Base-by-base conservation (phyloP, 1,284 basidiomycete genomes). In the Lignosus rhinocerotis region DNA sequence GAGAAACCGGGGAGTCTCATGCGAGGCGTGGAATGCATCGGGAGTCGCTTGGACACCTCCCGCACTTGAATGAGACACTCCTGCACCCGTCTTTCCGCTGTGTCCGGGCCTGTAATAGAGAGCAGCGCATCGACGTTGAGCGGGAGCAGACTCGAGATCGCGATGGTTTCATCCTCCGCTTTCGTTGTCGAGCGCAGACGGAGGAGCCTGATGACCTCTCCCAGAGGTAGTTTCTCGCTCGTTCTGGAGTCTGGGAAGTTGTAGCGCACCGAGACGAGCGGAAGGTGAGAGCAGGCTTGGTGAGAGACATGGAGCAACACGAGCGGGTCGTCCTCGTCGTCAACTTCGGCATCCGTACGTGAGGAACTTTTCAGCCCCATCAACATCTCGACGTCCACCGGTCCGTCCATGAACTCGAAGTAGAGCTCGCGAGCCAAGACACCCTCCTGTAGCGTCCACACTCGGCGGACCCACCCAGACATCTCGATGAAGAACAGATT, bases 391-490 rank as follows among this genome's bases (percentile, higher is more conserved):
- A 61, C 52, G 45, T 53, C 25, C 6, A 51, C 47, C 1, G 59
- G 36, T 9, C 58, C 63, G 14, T 62, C 63, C 19, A 36, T 4
- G 47, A 65, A 59, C 49, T 62, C 60, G 51, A 65, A 65, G 36
- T 32, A 46, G 47, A 65, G 61, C 17, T 51, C 47, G 19, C 53
- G 55, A 16, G 61, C 63, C 6, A 65, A 53, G 12, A 62, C 19
- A 3, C 49, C 63, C 38, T 65, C 63, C 32, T 65, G 63, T 3
- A 65, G 49, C 10, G 63, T 65, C 63, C 63, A 65, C 12, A 65
- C 41, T 2, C 63, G 63, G 39, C 60, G 58, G 44, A 60, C 45
- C 63, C 63, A 65, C 6, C 44, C 61, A 6, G 61, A 65, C 4
- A 54, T 46, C 2, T 50, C 42, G 47, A 65, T 56, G 16, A 2